Evolutionary conservation across 331 rosid genomes (phyloP).

Genomic region (Rhamnella rubrinervis): DNA sequence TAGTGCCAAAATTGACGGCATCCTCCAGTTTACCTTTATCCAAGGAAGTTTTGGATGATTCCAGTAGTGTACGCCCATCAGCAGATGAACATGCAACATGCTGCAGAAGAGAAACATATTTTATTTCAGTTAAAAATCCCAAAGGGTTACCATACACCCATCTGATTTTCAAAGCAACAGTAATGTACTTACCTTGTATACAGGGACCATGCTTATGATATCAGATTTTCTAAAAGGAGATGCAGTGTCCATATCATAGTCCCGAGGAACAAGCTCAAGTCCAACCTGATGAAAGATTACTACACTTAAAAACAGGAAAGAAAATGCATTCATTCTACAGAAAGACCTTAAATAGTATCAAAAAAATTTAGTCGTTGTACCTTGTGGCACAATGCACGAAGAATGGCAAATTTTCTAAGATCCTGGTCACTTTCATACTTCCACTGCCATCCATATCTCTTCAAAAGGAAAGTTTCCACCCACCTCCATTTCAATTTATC

Average conservation of each 20-base stretch:
- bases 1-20: conserved; percentile 92
- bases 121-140: conserved; percentile 1
- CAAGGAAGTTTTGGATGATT: conserved; percentile 93
- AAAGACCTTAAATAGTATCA: not conserved
- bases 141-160: conserved; percentile 6
- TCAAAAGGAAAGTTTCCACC: conserved; percentile 80
- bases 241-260: conserved; percentile 72
- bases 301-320: conserved; percentile 17
- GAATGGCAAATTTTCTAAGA: conserved; percentile 82
- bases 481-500: conserved; percentile 77
- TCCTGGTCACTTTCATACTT: conserved; percentile 60
- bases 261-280: conserved; percentile 92
- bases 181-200: conserved; percentile 65
- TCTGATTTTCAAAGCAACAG: not conserved
- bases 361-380: conserved; percentile 34
- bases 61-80: conserved; percentile 93
- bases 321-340: conserved; percentile 8
- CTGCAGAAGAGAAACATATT: conserved; percentile 33
- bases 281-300: conserved; percentile 71
- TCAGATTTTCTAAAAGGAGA: conserved; percentile 77
- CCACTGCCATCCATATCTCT: conserved; percentile 92
- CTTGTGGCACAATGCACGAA: conserved; percentile 95
- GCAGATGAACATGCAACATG: conserved; percentile 99
- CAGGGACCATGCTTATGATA: conserved; percentile 89
- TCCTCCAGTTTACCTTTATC: conserved; percentile 99